Base-by-base conservation (phyloP, 768 basidiomycete species). In the Tricholomella constricta region DNA sequence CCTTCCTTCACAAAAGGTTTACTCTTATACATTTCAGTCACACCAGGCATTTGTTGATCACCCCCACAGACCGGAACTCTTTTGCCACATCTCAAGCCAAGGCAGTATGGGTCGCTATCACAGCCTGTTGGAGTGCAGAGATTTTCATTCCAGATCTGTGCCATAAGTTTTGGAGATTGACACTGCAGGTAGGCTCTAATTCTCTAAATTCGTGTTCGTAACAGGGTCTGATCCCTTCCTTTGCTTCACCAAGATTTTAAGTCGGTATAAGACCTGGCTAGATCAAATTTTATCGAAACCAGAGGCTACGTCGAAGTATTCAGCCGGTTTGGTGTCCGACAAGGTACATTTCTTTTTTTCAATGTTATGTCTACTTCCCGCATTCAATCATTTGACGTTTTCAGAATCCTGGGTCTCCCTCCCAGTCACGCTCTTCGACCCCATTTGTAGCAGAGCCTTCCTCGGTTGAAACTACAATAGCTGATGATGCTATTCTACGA, bases 131-230 rank as follows among this genome's bases (percentile, higher is more conserved):
- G 96, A 88, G 86, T 52, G 81, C 85, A 15, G 87, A 93, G 46
- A 78, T 97, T 7, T 95, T 82, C 67, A 85, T 98, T 36, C 86
- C 88, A 2, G 88, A 94, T 53, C 71, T 98, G 10, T 81, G 82
- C 31, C 78, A 86, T 69, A 81, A 89, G 45, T 98, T 98, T 68
- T 98, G 96, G 97, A 84, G 81, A 62, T 72, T 98, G 52, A 91
- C 88, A 6, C 71, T 99, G 23, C 96, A 99, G 82, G 94, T 93
- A 44, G 34, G 76, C 59, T 54, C 19, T 37, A 19, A 35, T 45
- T 31, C 59, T 53, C 19, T 38, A 17, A 35, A 44, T 31, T 45
- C 31, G 25, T 19, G 48, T 36, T 31, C 34, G 14, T 7, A 8
- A 29, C 12, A 35, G 6, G 40, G 23, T 40, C 29, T 32, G n/a